Percentiles rank a stretch among this genome's conserved stretches.
Conservation (phyloP, 768 basidiomycete genomes). For the Crucibulum laeve region DNA sequence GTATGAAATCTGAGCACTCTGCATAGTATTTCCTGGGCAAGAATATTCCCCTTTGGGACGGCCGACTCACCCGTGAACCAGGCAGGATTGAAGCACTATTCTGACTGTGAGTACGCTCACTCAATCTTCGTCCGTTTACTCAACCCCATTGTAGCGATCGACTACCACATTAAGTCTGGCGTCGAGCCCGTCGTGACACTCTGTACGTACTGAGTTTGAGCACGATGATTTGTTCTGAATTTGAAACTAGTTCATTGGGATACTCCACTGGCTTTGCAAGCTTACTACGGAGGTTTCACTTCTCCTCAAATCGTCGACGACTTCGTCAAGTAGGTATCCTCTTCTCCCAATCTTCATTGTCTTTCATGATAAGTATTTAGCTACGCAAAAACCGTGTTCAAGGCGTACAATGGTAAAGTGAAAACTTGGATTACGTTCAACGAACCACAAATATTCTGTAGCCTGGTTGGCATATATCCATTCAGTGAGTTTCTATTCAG, state of each 20-base stretch:
- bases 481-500: constrained; percentile 28
- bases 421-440: constrained; percentile 55
- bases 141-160: constrained; percentile 28
- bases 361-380: constrained; percentile 14
- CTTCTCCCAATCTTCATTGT: not conserved
- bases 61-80: constrained; percentile 47
- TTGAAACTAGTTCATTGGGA: constrained; percentile 42
- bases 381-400: constrained; percentile 47
- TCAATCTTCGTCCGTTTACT: not conserved
- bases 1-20: no score
- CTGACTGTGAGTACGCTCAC: constrained; percentile 26
- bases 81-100: constrained; percentile 39
- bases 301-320: constrained; percentile 42
- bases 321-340: constrained; percentile 33
- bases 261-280: constrained; percentile 39
- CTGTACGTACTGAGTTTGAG: constrained; percentile 25
- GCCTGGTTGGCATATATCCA: constrained; percentile 30
- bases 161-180: constrained; percentile 35
- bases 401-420: constrained; percentile 41
- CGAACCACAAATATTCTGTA: constrained; percentile 42
- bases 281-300: constrained; percentile 47
- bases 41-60: constrained; percentile 46
- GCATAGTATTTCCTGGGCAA: constrained; percentile 50
- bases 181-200: constrained; percentile 46
- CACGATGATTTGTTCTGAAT: not conserved